These are phyloP conservation scores for Pseudocercospora musae DNA, from an alignment of 2,329 filamentous ascomycete genomes.

Conservation along the genomic window DNA sequence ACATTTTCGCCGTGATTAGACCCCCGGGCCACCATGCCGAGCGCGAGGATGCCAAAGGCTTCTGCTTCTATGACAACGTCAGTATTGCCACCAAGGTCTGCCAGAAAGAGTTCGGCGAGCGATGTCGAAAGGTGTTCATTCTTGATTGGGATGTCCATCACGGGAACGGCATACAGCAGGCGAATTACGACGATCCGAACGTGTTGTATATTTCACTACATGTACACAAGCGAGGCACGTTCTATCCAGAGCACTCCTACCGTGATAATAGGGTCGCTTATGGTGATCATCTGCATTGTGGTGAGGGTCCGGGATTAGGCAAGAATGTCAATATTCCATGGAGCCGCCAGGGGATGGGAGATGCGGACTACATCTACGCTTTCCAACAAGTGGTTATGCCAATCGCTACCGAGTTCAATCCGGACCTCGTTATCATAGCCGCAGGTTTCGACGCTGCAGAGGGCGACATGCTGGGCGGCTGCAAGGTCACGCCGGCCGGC, in stretches of 20 bases:
- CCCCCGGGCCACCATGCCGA: conserved; percentile 96
- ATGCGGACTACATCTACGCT: conserved; percentile 93
- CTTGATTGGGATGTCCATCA: conserved; percentile 83
- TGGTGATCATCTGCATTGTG: conserved; percentile 59
- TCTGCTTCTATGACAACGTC: conserved; percentile 98
- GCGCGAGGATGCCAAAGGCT: conserved; percentile 79
- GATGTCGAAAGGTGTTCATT: conserved; percentile 83
- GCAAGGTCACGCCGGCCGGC: conserved; percentile 84
- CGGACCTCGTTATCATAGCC: conserved; percentile 91
- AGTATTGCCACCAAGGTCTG: conserved; percentile 87
- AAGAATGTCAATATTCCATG: conserved; percentile 69
- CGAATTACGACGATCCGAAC: conserved; percentile 92
- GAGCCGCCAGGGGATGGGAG: conserved; percentile 75
- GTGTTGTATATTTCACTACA: conserved; percentile 94
- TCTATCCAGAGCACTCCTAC: conserved; percentile 70
- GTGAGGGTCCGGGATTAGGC: conserved; percentile 55
- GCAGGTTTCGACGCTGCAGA: conserved; percentile 94
- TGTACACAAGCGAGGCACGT: conserved; percentile 76
- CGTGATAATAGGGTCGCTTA: conserved; percentile 55
- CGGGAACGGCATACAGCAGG: conserved; percentile 91
- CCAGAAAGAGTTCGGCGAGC: conserved; percentile 72
- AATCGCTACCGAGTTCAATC: conserved; percentile 87
- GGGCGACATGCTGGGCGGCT: conserved; percentile 88
- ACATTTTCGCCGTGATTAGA: conserved; percentile 91
- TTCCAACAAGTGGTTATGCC: conserved; percentile 97